Evolutionary conservation across 2,329 filamentous ascomycete species (phyloP), one percentile per base, ranked within the genome.

Genomic region (Xylariaceae sp.): DNA sequence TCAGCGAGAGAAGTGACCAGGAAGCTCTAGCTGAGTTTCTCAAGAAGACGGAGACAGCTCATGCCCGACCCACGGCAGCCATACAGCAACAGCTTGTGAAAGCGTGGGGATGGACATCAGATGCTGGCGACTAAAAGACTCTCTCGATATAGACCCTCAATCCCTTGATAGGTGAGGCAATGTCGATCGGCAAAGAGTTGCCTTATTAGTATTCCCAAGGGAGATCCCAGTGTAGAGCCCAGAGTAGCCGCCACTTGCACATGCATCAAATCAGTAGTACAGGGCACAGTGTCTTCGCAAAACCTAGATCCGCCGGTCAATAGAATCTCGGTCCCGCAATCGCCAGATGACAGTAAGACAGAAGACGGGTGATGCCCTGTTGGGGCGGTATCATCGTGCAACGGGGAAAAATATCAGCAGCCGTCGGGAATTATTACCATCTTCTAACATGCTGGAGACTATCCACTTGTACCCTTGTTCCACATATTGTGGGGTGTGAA

Each of bases 31-130:
- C 83, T 16, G 74, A 78, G 19, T 71, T 83, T 3, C 69, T 86
- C 37, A 69, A 71, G 41, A 75, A 71, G 58, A 82, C 79, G 2
- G 79, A 84, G 62, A 70, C 65, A 28, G 76, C 79, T n/a, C 77
- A 83, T 67, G 82, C 78, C 4, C 79, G 82, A 69, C 82, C 82
- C 5, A 85, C 82, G 6, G 74, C 72, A 6, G 72, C 74, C 8
- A 79, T 82, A 24, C 77, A 79, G 34, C 67, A 71, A 33, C 76
- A 79, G 56, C 70, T 85, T 53, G 78, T 76, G 63, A 73, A 73
- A 49, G 77, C 75, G 53, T 85, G 80, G 82, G 79, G 76, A 14
- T 82, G 78, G 80, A 53, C 65, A 48, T 53, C 64, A 9, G 65
- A 64, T 46, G 54, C 57, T 17, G 64, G 60, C 43, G 62, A 65